A percentile compares a stretch with the other conserved stretches of the same genome.
Evolutionary conservation across 176 grass and related monocot genomes (phyloP).

Genomic region (Aechmea fasciata): DNA sequence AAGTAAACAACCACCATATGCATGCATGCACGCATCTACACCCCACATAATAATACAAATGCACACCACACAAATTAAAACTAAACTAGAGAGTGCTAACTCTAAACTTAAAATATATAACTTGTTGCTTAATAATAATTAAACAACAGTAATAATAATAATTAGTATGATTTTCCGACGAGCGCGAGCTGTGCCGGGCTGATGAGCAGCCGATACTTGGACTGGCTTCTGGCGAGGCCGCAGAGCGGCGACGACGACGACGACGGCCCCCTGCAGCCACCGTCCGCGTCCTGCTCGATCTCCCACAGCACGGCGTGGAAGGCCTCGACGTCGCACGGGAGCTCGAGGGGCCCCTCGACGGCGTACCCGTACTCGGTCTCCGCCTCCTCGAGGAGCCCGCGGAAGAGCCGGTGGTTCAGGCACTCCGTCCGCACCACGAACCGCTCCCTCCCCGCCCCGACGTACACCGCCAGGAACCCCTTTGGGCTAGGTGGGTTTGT

Average conservation of each 20-base stretch:
- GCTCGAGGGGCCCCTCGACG: slow-evolving; percentile 37
- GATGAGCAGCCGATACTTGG: slow-evolving; percentile 28
- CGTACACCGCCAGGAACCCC: slow-evolving; percentile 41
- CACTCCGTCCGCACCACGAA: slow-evolving; percentile 40
- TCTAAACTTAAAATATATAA: no score
- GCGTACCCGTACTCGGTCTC: slow-evolving; percentile 47
- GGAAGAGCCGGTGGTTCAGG: slow-evolving; percentile 50
- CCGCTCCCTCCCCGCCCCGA: slow-evolving; percentile 33
- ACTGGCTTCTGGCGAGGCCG: slow-evolving; percentile 16
- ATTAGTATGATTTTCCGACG: not conserved
- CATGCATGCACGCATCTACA: no score
- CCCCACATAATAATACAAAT: no score
- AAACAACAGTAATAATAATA: no score
- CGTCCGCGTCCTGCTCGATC: slow-evolving; percentile 40
- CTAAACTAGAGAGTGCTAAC: no score
- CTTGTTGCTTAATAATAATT: no score
- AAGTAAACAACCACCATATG: no score
- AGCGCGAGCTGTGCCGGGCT: not conserved
- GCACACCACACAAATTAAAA: no score
- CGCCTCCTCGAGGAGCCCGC: slow-evolving; percentile 39
- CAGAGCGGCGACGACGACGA: not conserved
- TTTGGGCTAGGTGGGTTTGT: not conserved
- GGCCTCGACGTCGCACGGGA: slow-evolving; percentile 37
- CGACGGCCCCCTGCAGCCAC: not conserved
- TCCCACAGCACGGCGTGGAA: slow-evolving; percentile 35